These are phyloP conservation scores for Cyberlindnera amylophila DNA, from an alignment of 805 yeast species.

Conservation along the genomic window DNA sequence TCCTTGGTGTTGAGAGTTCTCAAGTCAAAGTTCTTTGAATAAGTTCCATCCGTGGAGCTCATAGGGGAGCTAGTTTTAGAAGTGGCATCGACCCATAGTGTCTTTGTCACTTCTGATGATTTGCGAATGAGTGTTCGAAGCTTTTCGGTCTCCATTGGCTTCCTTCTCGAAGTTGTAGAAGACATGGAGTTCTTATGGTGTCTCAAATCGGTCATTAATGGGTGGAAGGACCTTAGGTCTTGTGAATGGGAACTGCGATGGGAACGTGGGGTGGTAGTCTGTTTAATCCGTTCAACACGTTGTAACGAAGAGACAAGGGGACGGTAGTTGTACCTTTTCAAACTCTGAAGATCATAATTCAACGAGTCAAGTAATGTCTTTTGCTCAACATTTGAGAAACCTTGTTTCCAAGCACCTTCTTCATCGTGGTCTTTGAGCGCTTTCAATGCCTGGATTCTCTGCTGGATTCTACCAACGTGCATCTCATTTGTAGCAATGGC, in stretches of 20 bases:
- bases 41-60: constrained; percentile 6
- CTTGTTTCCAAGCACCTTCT: constrained; percentile 1
- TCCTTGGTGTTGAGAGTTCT: not conserved
- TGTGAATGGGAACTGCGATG: not conserved
- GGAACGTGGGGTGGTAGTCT: not conserved
- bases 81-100: constrained; percentile 8
- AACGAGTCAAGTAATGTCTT: constrained; percentile 23
- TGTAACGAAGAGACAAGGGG: constrained; percentile 16
- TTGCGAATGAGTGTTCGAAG: constrained; percentile 5
- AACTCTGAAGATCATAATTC: constrained; percentile 19
- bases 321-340: constrained; percentile 20
- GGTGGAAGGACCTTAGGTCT: not conserved
- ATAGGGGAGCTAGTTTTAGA: not conserved
- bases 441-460: constrained; percentile 19
- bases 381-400: constrained; percentile 20
- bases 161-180: not conserved
- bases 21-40: constrained; percentile 2
- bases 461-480: constrained; percentile 24
- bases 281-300: constrained; percentile 2
- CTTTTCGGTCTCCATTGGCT: constrained; percentile 2
- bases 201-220: constrained; percentile 4
- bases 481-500: not conserved
- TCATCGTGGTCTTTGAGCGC: constrained; percentile 14
- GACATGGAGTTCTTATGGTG: not conserved
- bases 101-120: constrained; percentile 9